Percentiles rank a stretch among this genome's conserved stretches.
Evolutionary conservation across 306 rosid species (phyloP).

Genomic region (Crotalaria pallida): DNA sequence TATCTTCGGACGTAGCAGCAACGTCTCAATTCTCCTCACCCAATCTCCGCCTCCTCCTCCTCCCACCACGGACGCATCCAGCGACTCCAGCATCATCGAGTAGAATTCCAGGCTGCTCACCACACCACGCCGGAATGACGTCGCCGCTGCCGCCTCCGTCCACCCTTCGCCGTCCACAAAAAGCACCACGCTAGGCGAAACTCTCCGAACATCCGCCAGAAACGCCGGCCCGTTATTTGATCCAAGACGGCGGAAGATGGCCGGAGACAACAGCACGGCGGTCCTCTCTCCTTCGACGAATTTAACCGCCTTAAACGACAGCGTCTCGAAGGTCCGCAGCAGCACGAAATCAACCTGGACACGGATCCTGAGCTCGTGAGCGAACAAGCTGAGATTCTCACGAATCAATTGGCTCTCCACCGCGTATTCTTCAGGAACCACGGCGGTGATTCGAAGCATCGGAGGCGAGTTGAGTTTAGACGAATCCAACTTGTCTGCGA

Average conservation of each 20-base stretch:
- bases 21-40: conserved; percentile 59
- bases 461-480: conserved; percentile 36
- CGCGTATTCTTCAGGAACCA: conserved; percentile 65
- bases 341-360: conserved; percentile 56
- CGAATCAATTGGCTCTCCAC: conserved; percentile 48
- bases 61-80: conserved; percentile 50
- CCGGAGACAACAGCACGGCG: conserved; percentile 64
- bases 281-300: conserved; percentile 66
- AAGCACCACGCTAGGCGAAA: conserved; percentile 62
- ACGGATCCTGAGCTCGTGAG: conserved; percentile 63
- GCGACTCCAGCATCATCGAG: conserved; percentile 68
- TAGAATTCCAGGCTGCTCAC: conserved; percentile 56
- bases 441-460: conserved; percentile 58
- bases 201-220: conserved; percentile 42
- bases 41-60: conserved; percentile 41
- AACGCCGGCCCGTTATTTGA: conserved; percentile 30
- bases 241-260: conserved; percentile 54
- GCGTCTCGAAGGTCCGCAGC: conserved; percentile 44
- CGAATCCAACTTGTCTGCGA: conserved; percentile 51
- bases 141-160: conserved; percentile 31
- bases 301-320: conserved; percentile 58
- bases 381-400: conserved; percentile 66
- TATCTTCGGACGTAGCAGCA: conserved; percentile 52
- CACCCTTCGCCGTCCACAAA: conserved; percentile 69
- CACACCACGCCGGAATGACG: conserved; percentile 61